phyloP scores from a whole-genome alignment of 441 rosid species.

The Euphorbia neoarborescens region DNA sequence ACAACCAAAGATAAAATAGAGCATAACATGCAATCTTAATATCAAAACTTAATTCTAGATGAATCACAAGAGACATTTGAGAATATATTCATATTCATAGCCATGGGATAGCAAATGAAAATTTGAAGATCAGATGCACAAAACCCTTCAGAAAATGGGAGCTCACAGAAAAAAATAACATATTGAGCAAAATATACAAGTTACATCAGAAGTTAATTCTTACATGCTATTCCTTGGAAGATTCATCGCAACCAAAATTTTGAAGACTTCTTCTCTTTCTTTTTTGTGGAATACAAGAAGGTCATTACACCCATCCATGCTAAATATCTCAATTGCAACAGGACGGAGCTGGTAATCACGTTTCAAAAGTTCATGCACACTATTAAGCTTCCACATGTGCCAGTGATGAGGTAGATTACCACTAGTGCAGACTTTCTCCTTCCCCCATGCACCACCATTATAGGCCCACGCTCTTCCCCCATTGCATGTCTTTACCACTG shows the following conservation, averaged over 20 bases:
- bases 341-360: conserved; percentile 99
- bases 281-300: conserved; percentile 96
- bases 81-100: not conserved
- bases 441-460: conserved; percentile 99
- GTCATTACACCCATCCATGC: conserved; percentile 99
- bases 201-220: conserved; percentile 23
- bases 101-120: conserved; percentile 2
- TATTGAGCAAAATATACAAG: not conserved
- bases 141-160: not conserved
- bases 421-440: conserved; percentile 73
- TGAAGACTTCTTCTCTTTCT: conserved; percentile 99
- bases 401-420: conserved; percentile 93
- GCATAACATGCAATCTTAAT: not conserved
- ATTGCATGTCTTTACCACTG: conserved; percentile 49
- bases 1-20: not conserved
- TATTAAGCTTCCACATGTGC: conserved; percentile 99
- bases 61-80: not conserved
- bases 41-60: conserved; percentile 16
- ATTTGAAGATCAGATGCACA: not conserved
- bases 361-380: conserved; percentile 94
- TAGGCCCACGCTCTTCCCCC: conserved; percentile 99
- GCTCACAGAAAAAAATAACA: not conserved
- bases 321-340: conserved; percentile 97
- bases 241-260: conserved; percentile 91
- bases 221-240: conserved; percentile 98